Conservation (phyloP, 176 grass and related monocot genomes). For the Paspalum notatum region DNA sequence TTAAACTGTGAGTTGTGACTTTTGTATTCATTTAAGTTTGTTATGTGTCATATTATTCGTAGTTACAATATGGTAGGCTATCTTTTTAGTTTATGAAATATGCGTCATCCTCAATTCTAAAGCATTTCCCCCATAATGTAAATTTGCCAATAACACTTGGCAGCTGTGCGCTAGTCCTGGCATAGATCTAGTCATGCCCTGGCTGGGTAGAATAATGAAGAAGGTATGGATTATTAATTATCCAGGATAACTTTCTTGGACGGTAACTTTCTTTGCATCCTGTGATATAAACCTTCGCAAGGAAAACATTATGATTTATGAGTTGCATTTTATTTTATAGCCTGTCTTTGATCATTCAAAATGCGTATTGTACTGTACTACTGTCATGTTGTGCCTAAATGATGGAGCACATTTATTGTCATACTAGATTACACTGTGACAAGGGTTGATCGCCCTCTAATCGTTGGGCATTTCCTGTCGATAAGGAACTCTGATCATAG, state of each 20-base stretch:
- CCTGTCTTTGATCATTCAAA: slow-evolving; percentile 6
- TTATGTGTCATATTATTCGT: slow-evolving; percentile 13
- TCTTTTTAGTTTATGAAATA: neutral
- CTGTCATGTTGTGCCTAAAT: neutral
- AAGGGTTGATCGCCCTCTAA: no score
- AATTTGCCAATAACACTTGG: neutral
- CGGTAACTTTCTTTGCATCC: neutral
- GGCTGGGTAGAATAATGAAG: neutral
- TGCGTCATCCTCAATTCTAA: slow-evolving; percentile 1
- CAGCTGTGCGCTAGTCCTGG: slow-evolving; percentile 15
- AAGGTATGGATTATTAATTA: neutral
- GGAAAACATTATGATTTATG: neutral
- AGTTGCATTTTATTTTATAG: neutral
- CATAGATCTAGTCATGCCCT: slow-evolving; percentile 15
- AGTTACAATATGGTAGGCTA: neutral
- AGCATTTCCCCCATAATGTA: neutral
- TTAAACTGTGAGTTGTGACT: neutral
- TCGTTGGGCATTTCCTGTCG: no score
- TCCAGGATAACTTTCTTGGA: slow-evolving; percentile 3
- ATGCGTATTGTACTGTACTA: neutral
- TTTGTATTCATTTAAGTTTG: slow-evolving; percentile 7
- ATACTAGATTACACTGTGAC: neutral
- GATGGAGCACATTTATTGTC: neutral
- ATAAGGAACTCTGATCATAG: neutral
- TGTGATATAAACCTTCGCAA: neutral